Conservation (phyloP, 2,329 filamentous ascomycete species). For the Acephala macrosclerotiorum region DNA sequence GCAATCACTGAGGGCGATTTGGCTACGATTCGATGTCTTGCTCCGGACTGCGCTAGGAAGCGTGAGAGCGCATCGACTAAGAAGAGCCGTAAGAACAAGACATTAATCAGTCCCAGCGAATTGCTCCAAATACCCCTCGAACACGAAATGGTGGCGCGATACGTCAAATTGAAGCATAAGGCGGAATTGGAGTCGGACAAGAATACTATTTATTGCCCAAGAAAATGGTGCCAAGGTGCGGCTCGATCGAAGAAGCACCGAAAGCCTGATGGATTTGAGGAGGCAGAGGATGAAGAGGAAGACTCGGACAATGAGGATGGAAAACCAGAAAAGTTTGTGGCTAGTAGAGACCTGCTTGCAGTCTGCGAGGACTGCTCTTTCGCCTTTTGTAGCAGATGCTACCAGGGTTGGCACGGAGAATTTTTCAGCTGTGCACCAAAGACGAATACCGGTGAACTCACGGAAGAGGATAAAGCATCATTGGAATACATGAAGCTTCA, state of each 20-base stretch:
- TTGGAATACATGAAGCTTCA: constrained; percentile 83
- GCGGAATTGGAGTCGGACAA: constrained; percentile 91
- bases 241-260: constrained; percentile 78
- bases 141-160: constrained; percentile 79
- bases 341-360: constrained; percentile 69
- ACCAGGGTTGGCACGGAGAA: constrained; percentile 91
- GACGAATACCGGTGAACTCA: constrained; percentile 72
- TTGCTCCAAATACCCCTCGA: constrained; percentile 78
- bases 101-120: constrained; percentile 81
- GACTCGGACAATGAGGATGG: constrained; percentile 52
- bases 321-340: constrained; percentile 32
- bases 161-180: constrained; percentile 90
- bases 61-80: constrained; percentile 47
- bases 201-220: constrained; percentile 89
- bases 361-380: constrained; percentile 90
- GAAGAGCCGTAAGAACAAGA: constrained; percentile 66
- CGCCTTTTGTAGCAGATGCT: constrained; percentile 80
- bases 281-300: constrained; percentile 62
- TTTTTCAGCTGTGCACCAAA: constrained; percentile 73
- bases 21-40: constrained; percentile 78
- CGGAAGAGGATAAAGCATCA: constrained; percentile 85
- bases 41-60: constrained; percentile 78
- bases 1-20: constrained; percentile 89
- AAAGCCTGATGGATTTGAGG: constrained; percentile 72
- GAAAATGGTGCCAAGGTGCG: constrained; percentile 90